These are phyloP conservation scores for Gaultheria prostrata DNA, from an alignment of 148 eudicot genomes.

Conservation along the genomic window DNA sequence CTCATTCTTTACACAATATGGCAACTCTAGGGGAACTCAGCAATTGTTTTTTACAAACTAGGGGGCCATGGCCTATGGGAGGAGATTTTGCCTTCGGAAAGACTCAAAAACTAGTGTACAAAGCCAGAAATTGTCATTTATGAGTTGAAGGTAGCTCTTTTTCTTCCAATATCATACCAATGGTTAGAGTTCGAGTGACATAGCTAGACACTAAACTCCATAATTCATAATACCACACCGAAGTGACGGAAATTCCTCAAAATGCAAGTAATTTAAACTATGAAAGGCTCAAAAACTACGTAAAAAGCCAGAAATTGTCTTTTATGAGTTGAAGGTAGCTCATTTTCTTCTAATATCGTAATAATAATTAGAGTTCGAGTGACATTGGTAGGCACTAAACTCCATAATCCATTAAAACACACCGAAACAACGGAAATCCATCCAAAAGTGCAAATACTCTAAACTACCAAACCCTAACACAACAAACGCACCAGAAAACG, in stretches of 20 bases:
- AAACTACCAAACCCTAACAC: slow-evolving; percentile 10
- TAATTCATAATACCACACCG: not conserved
- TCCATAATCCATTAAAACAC: not conserved
- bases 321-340: not conserved
- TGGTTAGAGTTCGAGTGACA: not conserved
- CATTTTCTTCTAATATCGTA: not conserved
- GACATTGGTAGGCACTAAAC: not conserved
- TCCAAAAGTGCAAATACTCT: not conserved
- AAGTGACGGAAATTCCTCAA: not conserved
- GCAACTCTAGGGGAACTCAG: not conserved
- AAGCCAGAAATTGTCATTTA: not conserved
- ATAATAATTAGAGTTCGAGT: not conserved
- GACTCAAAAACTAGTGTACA: not conserved
- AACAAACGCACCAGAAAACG: not conserved
- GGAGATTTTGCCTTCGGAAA: not conserved
- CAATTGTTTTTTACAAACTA: not conserved
- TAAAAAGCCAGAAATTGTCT: not conserved
- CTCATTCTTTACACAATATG: not conserved
- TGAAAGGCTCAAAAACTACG: not conserved
- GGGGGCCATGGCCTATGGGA: not conserved
- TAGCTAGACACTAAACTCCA: not conserved
- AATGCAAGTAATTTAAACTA: not conserved
- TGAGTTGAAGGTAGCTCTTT: not conserved
- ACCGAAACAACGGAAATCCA: not conserved
- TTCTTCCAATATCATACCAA: not conserved